A percentile compares a stretch with the other conserved stretches of the same genome.
Conservation (phyloP, 2,329 filamentous ascomycete genomes). For the Pyrenophora seminiperda region DNA sequence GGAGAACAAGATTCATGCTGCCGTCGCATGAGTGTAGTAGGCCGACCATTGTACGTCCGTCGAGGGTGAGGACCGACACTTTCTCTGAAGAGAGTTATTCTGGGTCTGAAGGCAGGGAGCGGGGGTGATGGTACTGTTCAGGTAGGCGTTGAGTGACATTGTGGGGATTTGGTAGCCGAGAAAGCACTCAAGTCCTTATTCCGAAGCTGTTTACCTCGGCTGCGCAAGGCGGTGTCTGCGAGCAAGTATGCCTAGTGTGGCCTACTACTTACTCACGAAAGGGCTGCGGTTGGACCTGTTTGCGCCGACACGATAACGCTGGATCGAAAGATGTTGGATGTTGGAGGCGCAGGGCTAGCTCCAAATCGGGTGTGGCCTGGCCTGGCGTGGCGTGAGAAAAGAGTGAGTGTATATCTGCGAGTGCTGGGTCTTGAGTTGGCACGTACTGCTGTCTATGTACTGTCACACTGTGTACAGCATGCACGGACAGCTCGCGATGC, state of each 20-base stretch:
- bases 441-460: too few relatives aligned
- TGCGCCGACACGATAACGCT: not conserved
- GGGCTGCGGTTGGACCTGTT: too few relatives aligned
- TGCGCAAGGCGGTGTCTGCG: too few relatives aligned
- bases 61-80: constrained; percentile 87
- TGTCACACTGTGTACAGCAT: too few relatives aligned
- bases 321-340: too few relatives aligned
- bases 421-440: not conserved
- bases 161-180: constrained; percentile 1
- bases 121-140: constrained; percentile 45
- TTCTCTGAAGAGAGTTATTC: constrained; percentile 66
- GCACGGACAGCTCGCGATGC: not conserved
- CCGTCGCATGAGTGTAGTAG: constrained; percentile 86
- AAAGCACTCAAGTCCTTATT: not conserved
- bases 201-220: not conserved
- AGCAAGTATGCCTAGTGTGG: too few relatives aligned
- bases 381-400: too few relatives aligned
- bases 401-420: too few relatives aligned
- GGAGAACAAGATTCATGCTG: constrained; percentile 88
- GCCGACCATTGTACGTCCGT: constrained; percentile 79
- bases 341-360: too few relatives aligned
- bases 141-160: constrained; percentile 52
- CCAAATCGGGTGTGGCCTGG: too few relatives aligned
- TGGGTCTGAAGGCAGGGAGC: not conserved
- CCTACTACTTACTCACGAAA: too few relatives aligned